A percentile compares a stretch with the other conserved stretches of the same genome.
Evolutionary conservation across 2,329 filamentous ascomycete species (phyloP).

Genomic region (Phoma sp.): DNA sequence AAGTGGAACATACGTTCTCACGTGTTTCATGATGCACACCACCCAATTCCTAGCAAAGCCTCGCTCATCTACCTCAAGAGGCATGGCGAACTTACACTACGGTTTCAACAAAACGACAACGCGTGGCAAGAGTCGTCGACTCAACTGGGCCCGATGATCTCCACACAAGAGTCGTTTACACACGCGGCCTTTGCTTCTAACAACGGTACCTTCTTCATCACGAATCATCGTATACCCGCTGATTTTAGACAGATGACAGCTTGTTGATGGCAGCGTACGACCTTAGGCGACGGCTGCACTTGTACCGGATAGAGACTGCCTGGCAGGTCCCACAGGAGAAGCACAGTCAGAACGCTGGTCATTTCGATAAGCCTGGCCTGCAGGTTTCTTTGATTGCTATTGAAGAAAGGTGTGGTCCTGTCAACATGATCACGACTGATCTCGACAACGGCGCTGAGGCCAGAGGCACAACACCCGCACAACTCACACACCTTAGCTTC

Average conservation of each 20-base stretch:
- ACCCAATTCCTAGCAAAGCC: conserved; percentile 74
- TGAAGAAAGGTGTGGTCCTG: conserved; percentile 44
- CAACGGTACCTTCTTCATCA: conserved; percentile 64
- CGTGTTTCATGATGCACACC: conserved; percentile 73
- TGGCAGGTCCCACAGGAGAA: conserved; percentile 72
- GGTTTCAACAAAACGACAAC: conserved; percentile 77
- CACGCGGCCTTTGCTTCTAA: conserved; percentile 64
- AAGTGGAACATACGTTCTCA: conserved; percentile 72
- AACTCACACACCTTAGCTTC: conserved; percentile 76
- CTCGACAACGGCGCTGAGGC: conserved; percentile 32
- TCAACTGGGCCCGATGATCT: conserved; percentile 77
- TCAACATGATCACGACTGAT: conserved; percentile 32
- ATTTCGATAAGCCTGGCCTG: conserved; percentile 48
- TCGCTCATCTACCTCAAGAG: conserved; percentile 80
- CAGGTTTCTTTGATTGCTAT: conserved; percentile 38
- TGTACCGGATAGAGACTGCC: conserved; percentile 75
- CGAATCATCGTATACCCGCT: background rate
- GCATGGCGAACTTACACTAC: conserved; percentile 75
- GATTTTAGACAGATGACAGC: conserved; percentile 48
- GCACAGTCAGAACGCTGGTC: conserved; percentile 57
- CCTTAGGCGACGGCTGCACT: conserved; percentile 72
- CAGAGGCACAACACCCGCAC: conserved; percentile 39
- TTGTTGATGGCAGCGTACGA: conserved; percentile 74
- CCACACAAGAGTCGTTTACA: conserved; percentile 59
- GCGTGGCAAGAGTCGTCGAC: conserved; percentile 74